These are phyloP conservation scores for Cladosporium oxysporum DNA, from an alignment of 2,329 filamentous ascomycete genomes.

Conservation along the genomic window DNA sequence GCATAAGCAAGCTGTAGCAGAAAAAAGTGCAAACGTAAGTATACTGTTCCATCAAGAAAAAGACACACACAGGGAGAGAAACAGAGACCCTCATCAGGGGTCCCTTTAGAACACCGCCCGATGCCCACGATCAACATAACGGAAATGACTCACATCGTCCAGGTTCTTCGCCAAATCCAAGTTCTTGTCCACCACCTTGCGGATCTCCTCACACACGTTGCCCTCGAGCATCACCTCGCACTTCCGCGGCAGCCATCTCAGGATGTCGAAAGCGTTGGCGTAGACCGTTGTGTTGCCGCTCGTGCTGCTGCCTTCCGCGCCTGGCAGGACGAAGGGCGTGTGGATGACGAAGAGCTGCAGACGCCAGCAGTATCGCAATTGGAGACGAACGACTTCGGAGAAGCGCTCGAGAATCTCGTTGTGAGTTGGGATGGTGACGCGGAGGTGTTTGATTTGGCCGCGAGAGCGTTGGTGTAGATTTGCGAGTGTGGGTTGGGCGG, in stretches of 20 bases:
- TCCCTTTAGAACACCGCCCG: too few species aligned
- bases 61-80: background rate
- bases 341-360: constrained; percentile 45
- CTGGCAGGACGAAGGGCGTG: constrained; percentile 38
- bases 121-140: background rate
- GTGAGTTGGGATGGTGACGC: constrained; percentile 47
- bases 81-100: background rate
- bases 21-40: constrained; percentile 25
- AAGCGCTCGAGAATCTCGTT: constrained; percentile 51
- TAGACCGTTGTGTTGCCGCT: constrained; percentile 46
- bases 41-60: constrained; percentile 9
- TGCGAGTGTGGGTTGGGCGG: constrained; percentile 41
- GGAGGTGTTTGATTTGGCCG: constrained; percentile 46
- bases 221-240: constrained; percentile 45
- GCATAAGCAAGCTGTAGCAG: constrained; percentile 35
- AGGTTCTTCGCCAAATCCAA: constrained; percentile 42
- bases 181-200: constrained; percentile 46
- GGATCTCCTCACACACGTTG: constrained; percentile 42
- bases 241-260: constrained; percentile 48
- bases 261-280: constrained; percentile 50
- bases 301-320: constrained; percentile 34
- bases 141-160: constrained; percentile 41
- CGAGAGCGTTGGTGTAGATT: constrained; percentile 46
- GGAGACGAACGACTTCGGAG: constrained; percentile 48
- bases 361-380: constrained; percentile 49